A percentile compares a stretch with the other conserved stretches of the same genome.
phyloP scores from a whole-genome alignment of 768 basidiomycete species.

The Suillus ampliporus region DNA sequence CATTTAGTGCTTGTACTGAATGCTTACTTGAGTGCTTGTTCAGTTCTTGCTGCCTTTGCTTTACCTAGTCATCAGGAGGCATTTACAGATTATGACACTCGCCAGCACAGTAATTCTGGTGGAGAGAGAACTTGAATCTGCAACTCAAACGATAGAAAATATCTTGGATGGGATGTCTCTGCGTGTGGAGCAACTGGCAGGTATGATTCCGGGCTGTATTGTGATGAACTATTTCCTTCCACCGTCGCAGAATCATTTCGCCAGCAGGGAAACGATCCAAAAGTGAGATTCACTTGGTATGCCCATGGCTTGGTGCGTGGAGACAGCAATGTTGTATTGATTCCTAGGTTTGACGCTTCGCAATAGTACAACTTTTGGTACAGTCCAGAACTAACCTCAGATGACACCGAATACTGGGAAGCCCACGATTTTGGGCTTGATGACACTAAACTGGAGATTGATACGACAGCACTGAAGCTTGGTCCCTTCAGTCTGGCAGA shows the following conservation, averaged over 20 bases:
- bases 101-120: constrained; percentile 31
- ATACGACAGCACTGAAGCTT: background rate
- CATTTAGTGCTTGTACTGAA: background rate
- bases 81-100: constrained; percentile 39
- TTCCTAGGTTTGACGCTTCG: background rate
- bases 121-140: constrained; percentile 28
- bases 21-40: constrained; percentile 1
- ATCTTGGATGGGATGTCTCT: background rate
- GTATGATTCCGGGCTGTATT: background rate
- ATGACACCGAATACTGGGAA: background rate
- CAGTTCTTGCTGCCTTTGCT: constrained; percentile 44
- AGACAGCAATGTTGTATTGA: background rate
- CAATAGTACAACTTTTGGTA: constrained; percentile 4
- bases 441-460: background rate
- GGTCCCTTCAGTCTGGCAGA: background rate
- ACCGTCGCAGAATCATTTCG: background rate
- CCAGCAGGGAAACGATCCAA: background rate
- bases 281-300: background rate
- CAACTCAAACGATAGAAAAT: background rate
- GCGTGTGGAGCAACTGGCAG: background rate
- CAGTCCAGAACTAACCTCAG: background rate
- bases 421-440: background rate
- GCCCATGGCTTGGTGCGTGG: constrained; percentile 5
- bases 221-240: too few relatives aligned
- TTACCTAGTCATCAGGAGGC: constrained; percentile 39